Evolutionary conservation across 768 basidiomycete genomes (phyloP).

Genomic region (Kwoniella sp.): DNA sequence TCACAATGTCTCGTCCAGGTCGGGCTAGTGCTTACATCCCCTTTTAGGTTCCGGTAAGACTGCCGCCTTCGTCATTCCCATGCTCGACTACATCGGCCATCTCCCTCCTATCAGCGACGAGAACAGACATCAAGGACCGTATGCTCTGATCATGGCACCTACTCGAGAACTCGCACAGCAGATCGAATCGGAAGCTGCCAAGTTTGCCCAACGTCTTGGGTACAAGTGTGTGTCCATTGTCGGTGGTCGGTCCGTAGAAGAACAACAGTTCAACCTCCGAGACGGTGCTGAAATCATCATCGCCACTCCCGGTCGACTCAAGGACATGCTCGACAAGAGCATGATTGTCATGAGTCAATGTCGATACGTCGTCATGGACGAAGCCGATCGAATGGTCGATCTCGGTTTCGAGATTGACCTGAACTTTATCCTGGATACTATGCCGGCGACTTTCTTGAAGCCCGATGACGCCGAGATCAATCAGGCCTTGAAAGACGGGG

Average conservation of each 20-base stretch:
- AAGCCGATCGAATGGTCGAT: slow-evolving; percentile 98
- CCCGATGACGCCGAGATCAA: slow-evolving; percentile 77
- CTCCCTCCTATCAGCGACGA: slow-evolving; percentile 85
- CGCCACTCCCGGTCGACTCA: slow-evolving; percentile 95
- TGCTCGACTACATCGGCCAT: slow-evolving; percentile 87
- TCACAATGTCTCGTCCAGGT: background rate
- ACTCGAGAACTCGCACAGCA: slow-evolving; percentile 99
- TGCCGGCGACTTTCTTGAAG: slow-evolving; percentile 80
- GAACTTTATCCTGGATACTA: slow-evolving; percentile 87
- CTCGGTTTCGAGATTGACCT: slow-evolving; percentile 93
- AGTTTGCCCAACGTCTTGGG: slow-evolving; percentile 84
- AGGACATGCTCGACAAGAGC: slow-evolving; percentile 93
- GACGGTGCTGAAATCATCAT: slow-evolving; percentile 98
- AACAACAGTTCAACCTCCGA: slow-evolving; percentile 96
- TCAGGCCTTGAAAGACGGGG: slow-evolving; percentile 59
- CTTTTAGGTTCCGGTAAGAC: slow-evolving; percentile 91
- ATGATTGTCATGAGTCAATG: slow-evolving; percentile 95
- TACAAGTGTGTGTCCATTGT: slow-evolving; percentile 96
- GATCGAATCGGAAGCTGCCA: slow-evolving; percentile 85
- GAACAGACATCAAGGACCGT: slow-evolving; percentile 88
- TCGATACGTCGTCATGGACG: slow-evolving; percentile 98
- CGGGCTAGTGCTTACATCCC: background rate
- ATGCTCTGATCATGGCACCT: slow-evolving; percentile 85
- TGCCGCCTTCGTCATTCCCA: slow-evolving; percentile 95
- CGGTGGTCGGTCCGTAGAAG: slow-evolving; percentile 92